Conservation (phyloP, 148 eudicot species). For the Amaranthus palmeri region DNA sequence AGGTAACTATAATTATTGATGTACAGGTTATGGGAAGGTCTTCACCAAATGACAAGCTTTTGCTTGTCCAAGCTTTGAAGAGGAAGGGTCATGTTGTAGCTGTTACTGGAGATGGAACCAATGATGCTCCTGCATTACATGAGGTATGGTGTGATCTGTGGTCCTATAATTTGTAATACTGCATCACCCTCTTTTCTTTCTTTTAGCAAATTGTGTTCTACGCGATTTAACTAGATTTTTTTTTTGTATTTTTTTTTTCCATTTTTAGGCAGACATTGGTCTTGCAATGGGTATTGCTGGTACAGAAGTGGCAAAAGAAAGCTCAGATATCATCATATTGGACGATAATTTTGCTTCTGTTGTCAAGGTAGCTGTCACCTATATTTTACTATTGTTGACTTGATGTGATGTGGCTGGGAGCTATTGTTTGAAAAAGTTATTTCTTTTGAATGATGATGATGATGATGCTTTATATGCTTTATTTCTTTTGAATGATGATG, state of each 20-base stretch:
- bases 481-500: background rate
- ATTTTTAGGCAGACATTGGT: constrained; percentile 85
- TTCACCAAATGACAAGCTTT: constrained; percentile 87
- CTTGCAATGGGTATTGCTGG: constrained; percentile 98
- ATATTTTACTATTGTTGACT: too few species aligned
- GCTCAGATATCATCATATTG: constrained; percentile 89
- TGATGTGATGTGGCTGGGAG: too few species aligned
- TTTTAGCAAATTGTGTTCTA: background rate
- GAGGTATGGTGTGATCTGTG: constrained; percentile 47
- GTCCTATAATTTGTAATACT: background rate
- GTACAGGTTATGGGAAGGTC: constrained; percentile 96
- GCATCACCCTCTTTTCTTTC: background rate
- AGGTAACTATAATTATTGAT: background rate
- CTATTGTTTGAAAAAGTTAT: background rate
- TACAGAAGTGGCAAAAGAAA: constrained; percentile 97
- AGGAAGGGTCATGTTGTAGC: constrained; percentile 90
- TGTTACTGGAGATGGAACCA: constrained; percentile 97
- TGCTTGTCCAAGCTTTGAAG: constrained; percentile 93
- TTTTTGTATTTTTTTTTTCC: constrained; percentile 1
- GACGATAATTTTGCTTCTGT: constrained; percentile 97
- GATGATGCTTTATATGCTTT: background rate
- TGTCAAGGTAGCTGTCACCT: constrained; percentile 55
- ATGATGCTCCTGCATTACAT: constrained; percentile 96
- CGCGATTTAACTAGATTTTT: background rate
- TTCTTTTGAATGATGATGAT: background rate